Evolutionary conservation across 352 stramenopile genomes (phyloP).

Genomic region (Phytophthora hybrid): DNA sequence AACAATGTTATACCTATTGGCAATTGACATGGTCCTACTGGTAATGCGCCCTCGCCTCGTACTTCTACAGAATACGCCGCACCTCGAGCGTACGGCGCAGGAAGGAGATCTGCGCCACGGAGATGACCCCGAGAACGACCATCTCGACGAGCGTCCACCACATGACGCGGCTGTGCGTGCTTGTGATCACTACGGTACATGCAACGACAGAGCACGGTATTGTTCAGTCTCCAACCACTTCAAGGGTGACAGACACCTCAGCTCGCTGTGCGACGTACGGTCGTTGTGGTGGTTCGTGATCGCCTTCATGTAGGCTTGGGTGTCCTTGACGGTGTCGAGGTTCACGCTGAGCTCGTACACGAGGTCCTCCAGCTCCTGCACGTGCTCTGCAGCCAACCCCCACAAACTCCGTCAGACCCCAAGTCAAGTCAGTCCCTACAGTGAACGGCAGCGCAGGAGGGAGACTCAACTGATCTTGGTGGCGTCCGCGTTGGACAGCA

Average conservation of each 20-base stretch:
- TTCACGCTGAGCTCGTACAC: slow-evolving; percentile 89
- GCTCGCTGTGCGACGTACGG: slow-evolving; percentile 41
- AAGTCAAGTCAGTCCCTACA: background rate
- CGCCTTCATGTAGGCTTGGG: slow-evolving; percentile 87
- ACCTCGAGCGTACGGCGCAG: slow-evolving; percentile 87
- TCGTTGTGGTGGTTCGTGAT: slow-evolving; percentile 85
- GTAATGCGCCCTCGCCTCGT: background rate
- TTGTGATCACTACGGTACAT: slow-evolving; percentile 82
- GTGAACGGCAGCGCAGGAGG: slow-evolving; percentile 1
- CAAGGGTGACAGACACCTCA: background rate
- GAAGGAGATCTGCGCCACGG: slow-evolving; percentile 87
- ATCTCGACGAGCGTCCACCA: slow-evolving; percentile 88
- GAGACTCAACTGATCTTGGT: slow-evolving; percentile 86
- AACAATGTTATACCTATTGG: too few species aligned
- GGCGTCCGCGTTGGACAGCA: slow-evolving; percentile 89
- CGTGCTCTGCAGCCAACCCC: slow-evolving; percentile 64
- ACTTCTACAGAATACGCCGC: slow-evolving; percentile 77
- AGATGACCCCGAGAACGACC: slow-evolving; percentile 69
- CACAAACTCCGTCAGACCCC: background rate
- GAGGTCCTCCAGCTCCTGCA: slow-evolving; percentile 87
- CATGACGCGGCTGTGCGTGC: slow-evolving; percentile 83
- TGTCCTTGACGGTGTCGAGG: slow-evolving; percentile 90
- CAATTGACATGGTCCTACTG: background rate
- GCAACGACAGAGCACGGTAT: background rate
- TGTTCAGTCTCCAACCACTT: slow-evolving; percentile 2